Percentiles rank a stretch among this genome's conserved stretches.
Conservation (phyloP, 768 basidiomycete species). For the Termitomyces sp. region DNA sequence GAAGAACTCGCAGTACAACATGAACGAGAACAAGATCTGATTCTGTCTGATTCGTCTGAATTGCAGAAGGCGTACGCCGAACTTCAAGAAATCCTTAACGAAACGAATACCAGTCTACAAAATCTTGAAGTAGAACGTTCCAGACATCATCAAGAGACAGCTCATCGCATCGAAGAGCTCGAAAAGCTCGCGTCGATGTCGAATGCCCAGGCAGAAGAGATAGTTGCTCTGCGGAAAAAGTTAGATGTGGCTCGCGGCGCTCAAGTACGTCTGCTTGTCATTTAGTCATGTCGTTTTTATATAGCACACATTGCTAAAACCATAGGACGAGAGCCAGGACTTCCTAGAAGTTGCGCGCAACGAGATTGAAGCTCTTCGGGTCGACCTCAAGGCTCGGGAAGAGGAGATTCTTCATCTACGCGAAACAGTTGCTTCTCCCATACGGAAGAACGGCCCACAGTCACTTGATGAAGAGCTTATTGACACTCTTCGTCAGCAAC, state of each 20-base stretch:
- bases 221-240: conserved; percentile 46
- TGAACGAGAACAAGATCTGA: conserved; percentile 47
- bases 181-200: conserved; percentile 42
- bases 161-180: conserved; percentile 51
- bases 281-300: neutral
- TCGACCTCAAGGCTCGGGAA: conserved; percentile 56
- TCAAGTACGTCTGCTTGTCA: conserved; percentile 24
- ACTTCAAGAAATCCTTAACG: conserved; percentile 58
- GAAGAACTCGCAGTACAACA: conserved; percentile 38
- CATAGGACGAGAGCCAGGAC: conserved; percentile 55
- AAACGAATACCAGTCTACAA: conserved; percentile 45
- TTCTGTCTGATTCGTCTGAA: conserved; percentile 48
- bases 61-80: conserved; percentile 57
- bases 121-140: conserved; percentile 64
- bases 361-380: conserved; percentile 67
- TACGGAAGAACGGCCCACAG: conserved; percentile 32
- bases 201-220: conserved; percentile 47
- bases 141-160: conserved; percentile 49
- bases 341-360: conserved; percentile 59
- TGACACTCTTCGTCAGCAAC: conserved; percentile 65
- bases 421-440: conserved; percentile 37
- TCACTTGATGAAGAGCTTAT: conserved; percentile 75
- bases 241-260: conserved; percentile 39
- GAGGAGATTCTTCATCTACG: conserved; percentile 61
- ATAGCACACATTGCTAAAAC: neutral